Conservation (phyloP, 306 rosid species). For the Purshia tridentata region DNA sequence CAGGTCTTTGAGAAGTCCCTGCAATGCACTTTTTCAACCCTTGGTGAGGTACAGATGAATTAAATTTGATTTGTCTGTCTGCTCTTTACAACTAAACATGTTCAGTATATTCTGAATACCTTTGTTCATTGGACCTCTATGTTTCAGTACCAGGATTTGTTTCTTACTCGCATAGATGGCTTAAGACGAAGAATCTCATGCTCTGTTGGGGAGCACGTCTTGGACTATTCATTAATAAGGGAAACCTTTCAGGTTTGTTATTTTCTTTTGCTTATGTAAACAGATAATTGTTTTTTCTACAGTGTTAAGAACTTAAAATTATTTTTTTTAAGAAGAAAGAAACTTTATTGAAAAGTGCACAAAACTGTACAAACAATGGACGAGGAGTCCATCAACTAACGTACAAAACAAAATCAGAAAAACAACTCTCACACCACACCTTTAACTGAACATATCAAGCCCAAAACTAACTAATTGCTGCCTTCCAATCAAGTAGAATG, state of each 20-base stretch:
- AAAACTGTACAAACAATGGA: too few relatives aligned
- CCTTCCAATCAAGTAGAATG: too few relatives aligned
- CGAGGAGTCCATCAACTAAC: too few relatives aligned
- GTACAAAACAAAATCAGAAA: too few relatives aligned
- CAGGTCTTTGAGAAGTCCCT: conserved; percentile 80
- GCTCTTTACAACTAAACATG: conserved; percentile 6
- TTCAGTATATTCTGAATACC: not conserved
- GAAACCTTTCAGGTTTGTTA: conserved; percentile 83
- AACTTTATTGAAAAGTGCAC: too few relatives aligned
- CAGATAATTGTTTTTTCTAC: not conserved
- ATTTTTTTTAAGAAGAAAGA: too few relatives aligned
- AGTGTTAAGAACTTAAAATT: not conserved
- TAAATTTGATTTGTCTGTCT: conserved; percentile 3
- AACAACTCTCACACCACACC: too few relatives aligned
- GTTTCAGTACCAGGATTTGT: conserved; percentile 80
- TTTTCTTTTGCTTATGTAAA: not conserved
- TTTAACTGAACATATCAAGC: too few relatives aligned
- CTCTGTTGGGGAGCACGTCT: conserved; percentile 32
- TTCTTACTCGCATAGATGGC: conserved; percentile 86
- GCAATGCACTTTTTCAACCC: conserved; percentile 63
- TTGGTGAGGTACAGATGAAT: conserved; percentile 60
- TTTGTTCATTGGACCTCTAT: conserved; percentile 24
- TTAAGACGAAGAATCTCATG: conserved; percentile 77
- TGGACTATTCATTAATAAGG: conserved; percentile 58
- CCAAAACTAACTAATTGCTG: too few relatives aligned